These are phyloP conservation scores for Boletellus sp. DNA, from an alignment of 1,284 basidiomycete genomes.

Conservation along the genomic window DNA sequence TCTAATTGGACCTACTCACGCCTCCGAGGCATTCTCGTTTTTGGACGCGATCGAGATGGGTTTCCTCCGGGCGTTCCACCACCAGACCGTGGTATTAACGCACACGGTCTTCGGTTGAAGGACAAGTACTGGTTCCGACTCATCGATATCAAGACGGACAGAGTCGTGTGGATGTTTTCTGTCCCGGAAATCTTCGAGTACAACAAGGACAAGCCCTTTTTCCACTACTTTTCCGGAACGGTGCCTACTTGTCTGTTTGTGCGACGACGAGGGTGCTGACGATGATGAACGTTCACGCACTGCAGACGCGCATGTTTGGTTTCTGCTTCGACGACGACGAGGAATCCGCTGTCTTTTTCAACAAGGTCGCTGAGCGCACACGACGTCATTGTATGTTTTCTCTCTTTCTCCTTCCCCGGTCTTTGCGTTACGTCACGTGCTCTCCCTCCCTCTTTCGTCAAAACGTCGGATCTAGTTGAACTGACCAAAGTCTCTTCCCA, in stretches of 20 bases:
- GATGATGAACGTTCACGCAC: not conserved
- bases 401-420: not conserved
- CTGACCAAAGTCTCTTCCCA: constrained; percentile 3
- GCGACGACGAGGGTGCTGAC: too few relatives aligned
- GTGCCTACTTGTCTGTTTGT: too few relatives aligned
- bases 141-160: constrained; percentile 65
- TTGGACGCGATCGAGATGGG: constrained; percentile 57
- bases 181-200: constrained; percentile 80
- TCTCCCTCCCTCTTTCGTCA: not conserved
- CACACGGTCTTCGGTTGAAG: constrained; percentile 28
- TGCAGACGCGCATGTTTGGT: constrained; percentile 76
- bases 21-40: constrained; percentile 67
- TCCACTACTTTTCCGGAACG: constrained; percentile 84
- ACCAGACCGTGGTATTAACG: constrained; percentile 15
- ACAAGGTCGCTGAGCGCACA: constrained; percentile 43
- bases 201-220: constrained; percentile 86
- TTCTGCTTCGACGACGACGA: constrained; percentile 66
- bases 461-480: not conserved
- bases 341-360: constrained; percentile 54
- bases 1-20: constrained; percentile 70
- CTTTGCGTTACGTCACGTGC: constrained; percentile 1
- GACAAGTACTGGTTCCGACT: constrained; percentile 70
- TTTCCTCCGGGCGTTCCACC: constrained; percentile 13
- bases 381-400: constrained; percentile 32
- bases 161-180: constrained; percentile 87